phyloP scores from a whole-genome alignment of 495 filamentous ascomycete genomes.

The Daldinia decipiens region DNA sequence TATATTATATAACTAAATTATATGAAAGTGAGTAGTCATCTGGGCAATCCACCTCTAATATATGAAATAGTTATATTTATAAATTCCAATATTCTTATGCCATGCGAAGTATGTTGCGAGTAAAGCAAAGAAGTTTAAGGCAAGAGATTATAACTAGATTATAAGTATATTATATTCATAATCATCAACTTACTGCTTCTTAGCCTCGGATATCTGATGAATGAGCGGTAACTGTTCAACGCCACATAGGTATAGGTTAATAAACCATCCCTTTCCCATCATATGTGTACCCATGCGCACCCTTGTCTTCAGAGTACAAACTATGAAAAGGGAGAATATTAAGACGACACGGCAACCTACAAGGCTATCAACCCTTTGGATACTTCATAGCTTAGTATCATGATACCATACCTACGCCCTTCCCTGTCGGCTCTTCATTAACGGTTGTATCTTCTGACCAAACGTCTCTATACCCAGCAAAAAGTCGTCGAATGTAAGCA shows the following conservation, averaged over 20 bases:
- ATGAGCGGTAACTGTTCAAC: background rate
- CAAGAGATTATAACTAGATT: no score
- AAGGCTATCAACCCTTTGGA: no score
- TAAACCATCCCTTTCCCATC: no score
- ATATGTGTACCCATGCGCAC: no score
- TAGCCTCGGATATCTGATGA: background rate
- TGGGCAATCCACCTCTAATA: no score
- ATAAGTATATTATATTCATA: background rate
- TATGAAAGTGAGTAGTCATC: no score
- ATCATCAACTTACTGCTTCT: background rate
- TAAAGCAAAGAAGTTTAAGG: background rate
- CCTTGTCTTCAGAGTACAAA: background rate
- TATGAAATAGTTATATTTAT: no score
- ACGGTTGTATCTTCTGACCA: slow-evolving; percentile 48
- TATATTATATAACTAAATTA: background rate
- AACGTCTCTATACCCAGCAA: slow-evolving; percentile 45
- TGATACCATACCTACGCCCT: slow-evolving; percentile 10
- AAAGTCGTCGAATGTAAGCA: slow-evolving; percentile 50
- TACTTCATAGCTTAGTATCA: no score
- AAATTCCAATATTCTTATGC: background rate
- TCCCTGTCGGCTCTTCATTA: slow-evolving; percentile 44
- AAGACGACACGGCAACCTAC: background rate
- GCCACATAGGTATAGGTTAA: no score
- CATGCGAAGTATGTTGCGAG: background rate
- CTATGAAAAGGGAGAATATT: background rate